Evolutionary conservation across 805 yeast genomes (phyloP), one percentile per base, ranked within the genome.

Genomic region (Zygotorulaspora chibaensis): DNA sequence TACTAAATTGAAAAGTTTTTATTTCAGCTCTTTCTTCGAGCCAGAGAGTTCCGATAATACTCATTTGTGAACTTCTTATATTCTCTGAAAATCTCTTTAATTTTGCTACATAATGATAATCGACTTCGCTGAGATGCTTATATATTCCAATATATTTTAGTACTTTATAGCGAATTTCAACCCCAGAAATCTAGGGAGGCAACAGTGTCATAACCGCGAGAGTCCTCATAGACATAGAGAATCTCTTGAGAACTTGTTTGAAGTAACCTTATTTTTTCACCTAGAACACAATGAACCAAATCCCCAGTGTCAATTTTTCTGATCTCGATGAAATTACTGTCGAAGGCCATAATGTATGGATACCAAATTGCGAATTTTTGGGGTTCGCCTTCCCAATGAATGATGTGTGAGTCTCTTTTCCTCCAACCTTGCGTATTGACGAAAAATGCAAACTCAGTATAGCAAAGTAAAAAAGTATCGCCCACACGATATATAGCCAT

Each of bases 401-500:
- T 84, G 53, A 90, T 84, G 90, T 96, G 90, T 42, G 87, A 91
- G 36, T 93, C 87, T 52, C 90, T 80, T 15, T 95, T 84, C 56
- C 97, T 77, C 99, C 99, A 93, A 18, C 99, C 99, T 64, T 90
- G 90, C 48, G 85, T 77, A 60, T 93, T 90, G 56, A 93, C 95
- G 67, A 87, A 89, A 66, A 93, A 93, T 38, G 97, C 91, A 63
- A 91, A 89, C 62, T 89, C 96, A 3, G 95, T 80, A 63, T 91
- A 93, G 63, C 90, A 84, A 53, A 93, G 75, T 58, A 93, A 69
- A 63, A 91, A 93, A 68, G 90, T 93, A 44, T 83, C 81, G 47
- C 91, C 93, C 47, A 93, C 81, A 50, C 96, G 78, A 63, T 91
- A 95, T 48, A 93, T 88, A 3, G 95, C 89, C 65, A 89, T 78